phyloP scores from a whole-genome alignment of 2,329 filamentous ascomycete species.

The Fusarium phyllophilum region DNA sequence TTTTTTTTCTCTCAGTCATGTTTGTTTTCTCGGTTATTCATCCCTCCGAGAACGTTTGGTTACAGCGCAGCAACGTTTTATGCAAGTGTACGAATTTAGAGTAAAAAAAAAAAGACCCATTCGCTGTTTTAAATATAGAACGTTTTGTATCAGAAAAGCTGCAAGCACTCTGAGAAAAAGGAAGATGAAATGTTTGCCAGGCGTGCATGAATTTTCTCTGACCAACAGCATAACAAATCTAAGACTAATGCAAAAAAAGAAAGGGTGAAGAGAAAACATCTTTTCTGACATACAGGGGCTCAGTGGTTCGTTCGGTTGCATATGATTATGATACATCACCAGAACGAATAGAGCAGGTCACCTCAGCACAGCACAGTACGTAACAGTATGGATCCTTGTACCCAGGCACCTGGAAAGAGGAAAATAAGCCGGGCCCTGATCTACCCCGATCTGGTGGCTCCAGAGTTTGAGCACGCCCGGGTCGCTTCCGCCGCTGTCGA shows the following conservation, averaged over 20 bases:
- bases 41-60: not conserved
- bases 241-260: not conserved
- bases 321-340: constrained; percentile 15
- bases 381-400: constrained; percentile 1
- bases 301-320: not conserved
- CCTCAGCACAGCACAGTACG: not conserved
- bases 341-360: constrained; percentile 6
- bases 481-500: not conserved
- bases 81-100: constrained; percentile 7
- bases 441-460: constrained; percentile 3
- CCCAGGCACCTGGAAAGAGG: not conserved
- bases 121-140: not conserved
- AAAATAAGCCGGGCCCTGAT: not conserved
- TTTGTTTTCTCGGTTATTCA: not conserved
- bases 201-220: not conserved
- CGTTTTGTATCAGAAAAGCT: not conserved
- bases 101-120: not conserved
- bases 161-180: constrained; percentile 5
- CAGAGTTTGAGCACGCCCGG: not conserved
- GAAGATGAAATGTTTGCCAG: not conserved
- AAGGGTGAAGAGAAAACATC: constrained; percentile 2
- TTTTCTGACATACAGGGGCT: constrained; percentile 2
- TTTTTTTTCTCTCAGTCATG: not conserved
- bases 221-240: not conserved
- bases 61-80: constrained; percentile 3